Evolutionary conservation across 306 rosid genomes (phyloP), one percentile per base, ranked within the genome.

Genomic region (Geum urbanum): DNA sequence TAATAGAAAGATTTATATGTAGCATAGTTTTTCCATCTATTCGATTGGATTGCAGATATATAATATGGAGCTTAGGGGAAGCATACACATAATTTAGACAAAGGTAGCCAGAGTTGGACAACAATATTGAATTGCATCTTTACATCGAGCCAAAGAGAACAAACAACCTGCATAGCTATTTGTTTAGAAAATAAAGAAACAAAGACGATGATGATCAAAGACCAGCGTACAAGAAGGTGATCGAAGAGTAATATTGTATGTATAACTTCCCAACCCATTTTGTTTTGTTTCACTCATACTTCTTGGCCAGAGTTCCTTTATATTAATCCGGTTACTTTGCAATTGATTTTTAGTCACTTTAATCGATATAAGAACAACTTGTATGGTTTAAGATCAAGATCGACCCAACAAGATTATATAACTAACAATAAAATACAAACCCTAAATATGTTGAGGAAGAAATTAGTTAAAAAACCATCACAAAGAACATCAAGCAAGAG

Each of bases 181-280:
- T 14, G 46, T 37, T 37, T 37, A 60, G 15, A 60, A 1, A 60
- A 37, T 2, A 32, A 5, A 58, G 46, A 60, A 60, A 59, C 46
- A 37, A 59, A 15, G 46, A 45, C 1, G 46, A 60, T 60, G 46
- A 60, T 60, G 65, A 60, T 59, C 65, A 57, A 58, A 27, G 46
- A 60, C 22, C 46, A 37, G 37, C n/a, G 18, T 13, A 27, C 32
- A 13, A 27, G 43, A 13, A 27, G 43, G 63, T 5, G 62, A 32
- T 24, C 44, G 44, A 58, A 27, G n/a, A 13, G n/a, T 16, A 7
- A 58, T 27, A 58, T 6, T 27, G 2, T 11, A 27, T 27, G 2
- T 11, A 27, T 7, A 6, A 14, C 19, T 37, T 32, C 19, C 44
- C 13, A 27, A 24, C 19, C 54, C 19, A 6, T 58, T 58, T 58